phyloP scores from a whole-genome alignment of 2,329 filamentous ascomycete genomes.

The Zalaria sp. region DNA sequence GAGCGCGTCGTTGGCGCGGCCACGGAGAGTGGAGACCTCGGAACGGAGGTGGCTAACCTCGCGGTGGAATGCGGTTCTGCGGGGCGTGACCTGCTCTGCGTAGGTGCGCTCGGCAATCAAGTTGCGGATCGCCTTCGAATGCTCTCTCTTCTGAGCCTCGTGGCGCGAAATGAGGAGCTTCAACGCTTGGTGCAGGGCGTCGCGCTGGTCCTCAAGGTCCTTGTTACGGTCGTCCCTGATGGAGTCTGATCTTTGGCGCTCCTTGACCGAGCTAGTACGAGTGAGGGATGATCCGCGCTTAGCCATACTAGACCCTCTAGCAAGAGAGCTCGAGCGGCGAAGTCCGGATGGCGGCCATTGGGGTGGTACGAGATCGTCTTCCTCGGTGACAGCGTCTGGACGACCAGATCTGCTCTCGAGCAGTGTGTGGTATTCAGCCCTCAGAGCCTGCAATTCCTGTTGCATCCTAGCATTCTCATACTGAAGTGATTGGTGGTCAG shows the following conservation, averaged over 20 bases:
- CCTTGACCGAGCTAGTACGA: conserved; percentile 21
- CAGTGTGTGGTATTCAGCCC: conserved; percentile 32
- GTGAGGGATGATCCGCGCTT: conserved; percentile 13
- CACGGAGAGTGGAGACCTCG: conserved; percentile 72
- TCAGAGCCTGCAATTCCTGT: conserved; percentile 65
- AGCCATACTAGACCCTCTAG: conserved; percentile 33
- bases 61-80: conserved; percentile 65
- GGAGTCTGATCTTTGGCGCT: conserved; percentile 30
- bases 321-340: conserved; percentile 42
- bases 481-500: conserved; percentile 56
- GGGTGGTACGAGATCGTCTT: conserved; percentile 26
- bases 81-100: conserved; percentile 49
- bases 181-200: conserved; percentile 77
- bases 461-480: conserved; percentile 78
- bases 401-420: conserved; percentile 13
- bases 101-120: conserved; percentile 68
- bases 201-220: conserved; percentile 84
- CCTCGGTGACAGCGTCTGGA: conserved; percentile 48
- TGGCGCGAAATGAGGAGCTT: conserved; percentile 77
- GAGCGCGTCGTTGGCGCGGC: conserved; percentile 81
- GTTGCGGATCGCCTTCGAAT: conserved; percentile 62
- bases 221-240: conserved; percentile 45
- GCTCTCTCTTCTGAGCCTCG: conserved; percentile 69
- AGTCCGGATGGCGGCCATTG: conserved; percentile 20
- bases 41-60: conserved; percentile 68